Evolutionary conservation across 2,329 filamentous ascomycete species (phyloP), one percentile per base, ranked within the genome.

Genomic region (Basipetospora chlamydospora): DNA sequence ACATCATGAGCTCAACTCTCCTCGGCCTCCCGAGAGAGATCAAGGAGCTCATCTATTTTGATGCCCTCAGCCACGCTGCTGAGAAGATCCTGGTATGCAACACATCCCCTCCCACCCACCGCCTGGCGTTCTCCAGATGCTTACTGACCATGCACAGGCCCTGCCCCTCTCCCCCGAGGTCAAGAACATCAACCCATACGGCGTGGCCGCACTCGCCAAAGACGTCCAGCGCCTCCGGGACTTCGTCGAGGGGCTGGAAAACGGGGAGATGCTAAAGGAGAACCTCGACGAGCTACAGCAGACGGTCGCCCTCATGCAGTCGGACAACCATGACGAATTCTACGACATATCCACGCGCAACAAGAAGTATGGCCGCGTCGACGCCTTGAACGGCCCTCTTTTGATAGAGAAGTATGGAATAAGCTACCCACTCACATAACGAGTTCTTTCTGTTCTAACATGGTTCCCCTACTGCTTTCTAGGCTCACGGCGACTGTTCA

Each of bases 41-140:
- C 57, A 96, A 96, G 54, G 86, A 94, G 54, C 75, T 95, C 39
- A 94, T 98, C 48, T 96, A 98, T 60, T 95, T 94, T 51, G 90
- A 96, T 53, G 90, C 90, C 0, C 70, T 98, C 25, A 86, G 78
- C 38, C 90, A 98, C 56, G 86, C 90, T 2, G 80, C 84, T 3
- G 81, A 81, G 42, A 84, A 81, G 56, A 90, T 95, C 39, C 58
- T 94, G 43, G 80, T 82, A 53, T 46, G 67, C 21, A n/a, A n/a
- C n/a, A n/a, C n/a, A n/a, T n/a, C n/a, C 17, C n/a, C 6, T 13
- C 23, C 26, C 6, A 13, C n/a, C 13, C 6, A 16, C 6, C 12
- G 12, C 20, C 51, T 15, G 11, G 31, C 18, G 43, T 44, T 38
- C 46, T 23, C 43, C 43, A 20, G 16, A 13, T 35, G n/a, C 18